Evolutionary conservation across 805 yeast species (phyloP).

Genomic region (Ogataea haglerorum): DNA sequence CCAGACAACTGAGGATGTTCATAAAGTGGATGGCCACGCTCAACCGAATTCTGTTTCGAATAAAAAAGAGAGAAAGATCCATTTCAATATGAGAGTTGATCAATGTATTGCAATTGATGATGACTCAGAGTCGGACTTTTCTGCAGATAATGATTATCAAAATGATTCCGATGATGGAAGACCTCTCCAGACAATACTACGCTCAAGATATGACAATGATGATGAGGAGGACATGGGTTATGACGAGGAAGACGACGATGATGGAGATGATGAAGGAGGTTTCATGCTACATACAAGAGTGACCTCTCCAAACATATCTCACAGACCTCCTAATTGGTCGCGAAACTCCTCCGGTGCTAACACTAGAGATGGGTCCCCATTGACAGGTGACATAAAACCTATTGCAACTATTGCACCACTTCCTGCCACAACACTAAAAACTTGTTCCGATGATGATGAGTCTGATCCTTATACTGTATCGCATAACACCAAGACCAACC

Average conservation of each 20-base stretch:
- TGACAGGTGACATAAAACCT: slow-evolving; percentile 4
- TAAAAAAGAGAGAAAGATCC: slow-evolving; percentile 66
- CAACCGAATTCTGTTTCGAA: slow-evolving; percentile 1
- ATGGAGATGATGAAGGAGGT: slow-evolving; percentile 27
- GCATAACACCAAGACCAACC: slow-evolving; percentile 66
- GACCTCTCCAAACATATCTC: slow-evolving; percentile 24
- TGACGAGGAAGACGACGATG: slow-evolving; percentile 23
- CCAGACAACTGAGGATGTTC: slow-evolving; percentile 14
- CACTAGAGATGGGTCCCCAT: slow-evolving; percentile 3
- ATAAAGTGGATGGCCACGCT: slow-evolving; percentile 2
- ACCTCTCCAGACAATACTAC: slow-evolving; percentile 3
- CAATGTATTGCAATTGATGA: slow-evolving; percentile 80
- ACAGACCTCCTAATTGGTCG: slow-evolving; percentile 26
- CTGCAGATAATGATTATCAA: slow-evolving; percentile 21
- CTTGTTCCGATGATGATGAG: slow-evolving; percentile 61
- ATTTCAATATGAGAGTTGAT: slow-evolving; percentile 90
- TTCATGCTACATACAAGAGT: slow-evolving; percentile 22
- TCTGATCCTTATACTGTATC: slow-evolving; percentile 59
- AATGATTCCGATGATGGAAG: slow-evolving; percentile 28
- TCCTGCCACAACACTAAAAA: slow-evolving; percentile 86
- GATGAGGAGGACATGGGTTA: slow-evolving; percentile 21
- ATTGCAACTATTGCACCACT: slow-evolving; percentile 66
- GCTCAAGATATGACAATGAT: slow-evolving; percentile 14
- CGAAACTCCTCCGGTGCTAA: slow-evolving; percentile 12
- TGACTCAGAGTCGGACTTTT: slow-evolving; percentile 26